Conservation (phyloP, 2,329 filamentous ascomycete species). For the Endocalyx cinctus region DNA sequence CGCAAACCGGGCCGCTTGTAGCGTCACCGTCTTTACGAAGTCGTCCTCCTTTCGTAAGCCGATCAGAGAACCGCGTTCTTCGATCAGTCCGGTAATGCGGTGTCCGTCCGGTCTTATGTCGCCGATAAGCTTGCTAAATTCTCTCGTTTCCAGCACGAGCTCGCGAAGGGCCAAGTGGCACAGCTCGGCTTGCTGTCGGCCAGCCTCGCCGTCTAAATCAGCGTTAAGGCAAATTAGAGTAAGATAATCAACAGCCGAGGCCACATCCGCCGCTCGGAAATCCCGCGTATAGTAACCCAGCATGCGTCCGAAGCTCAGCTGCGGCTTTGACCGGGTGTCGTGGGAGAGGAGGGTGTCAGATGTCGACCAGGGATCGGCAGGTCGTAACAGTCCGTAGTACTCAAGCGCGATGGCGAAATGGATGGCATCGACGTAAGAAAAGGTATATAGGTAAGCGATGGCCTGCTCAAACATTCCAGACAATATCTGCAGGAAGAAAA, state of each 20-base stretch:
- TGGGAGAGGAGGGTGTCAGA: conserved; percentile 65
- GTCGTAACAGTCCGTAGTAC: conserved; percentile 84
- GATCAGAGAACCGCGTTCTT: conserved; percentile 78
- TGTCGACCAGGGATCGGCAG: conserved; percentile 72
- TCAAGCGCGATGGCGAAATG: conserved; percentile 89
- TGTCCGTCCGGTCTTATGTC: conserved; percentile 84
- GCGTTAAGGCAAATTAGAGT: conserved; percentile 86
- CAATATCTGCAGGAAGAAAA: conserved; percentile 87
- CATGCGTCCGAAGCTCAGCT: conserved; percentile 92
- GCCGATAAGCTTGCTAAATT: conserved; percentile 89
- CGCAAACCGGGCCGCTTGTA: conserved; percentile 86
- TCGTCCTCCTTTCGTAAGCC: conserved; percentile 74
- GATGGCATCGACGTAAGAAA: conserved; percentile 88
- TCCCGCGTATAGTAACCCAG: conserved; percentile 93
- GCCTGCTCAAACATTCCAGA: conserved; percentile 94
- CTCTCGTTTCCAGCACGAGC: conserved; percentile 90
- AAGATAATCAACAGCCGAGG: conserved; percentile 90
- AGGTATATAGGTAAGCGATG: conserved; percentile 83
- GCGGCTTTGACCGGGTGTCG: conserved; percentile 65
- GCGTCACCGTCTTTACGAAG: conserved; percentile 86
- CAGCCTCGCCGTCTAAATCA: conserved; percentile 70
- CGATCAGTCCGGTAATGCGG: conserved; percentile 80
- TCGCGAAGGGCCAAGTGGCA: conserved; percentile 93
- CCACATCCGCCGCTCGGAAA: conserved; percentile 86
- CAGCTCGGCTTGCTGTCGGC: conserved; percentile 70